phyloP scores from a whole-genome alignment of 73 alveolate genomes.

The Paramecium biaurelia region DNA sequence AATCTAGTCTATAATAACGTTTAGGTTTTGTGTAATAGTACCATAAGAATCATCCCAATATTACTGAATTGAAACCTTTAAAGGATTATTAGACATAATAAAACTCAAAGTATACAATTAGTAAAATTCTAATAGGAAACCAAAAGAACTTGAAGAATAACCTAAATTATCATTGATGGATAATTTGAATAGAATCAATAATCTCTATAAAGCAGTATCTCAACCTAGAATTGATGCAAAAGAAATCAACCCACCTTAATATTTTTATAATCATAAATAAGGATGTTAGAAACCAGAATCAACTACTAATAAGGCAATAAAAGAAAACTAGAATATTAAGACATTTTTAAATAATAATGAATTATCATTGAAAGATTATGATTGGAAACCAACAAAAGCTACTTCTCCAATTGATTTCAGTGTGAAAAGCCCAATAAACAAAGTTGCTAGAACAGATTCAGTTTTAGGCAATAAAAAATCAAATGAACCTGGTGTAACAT shows the following conservation, averaged over 20 bases:
- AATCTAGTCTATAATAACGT: background rate
- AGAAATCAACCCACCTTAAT: background rate
- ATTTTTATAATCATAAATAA: background rate
- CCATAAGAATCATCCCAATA: background rate
- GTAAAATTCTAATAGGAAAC: background rate
- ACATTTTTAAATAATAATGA: background rate
- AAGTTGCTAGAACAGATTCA: background rate
- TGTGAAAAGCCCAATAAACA: background rate
- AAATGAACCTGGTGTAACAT: background rate
- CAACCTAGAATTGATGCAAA: background rate
- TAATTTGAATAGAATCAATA: background rate
- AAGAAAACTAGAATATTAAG: background rate
- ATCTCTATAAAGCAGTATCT: background rate
- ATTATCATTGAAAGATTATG: background rate
- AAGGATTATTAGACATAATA: background rate
- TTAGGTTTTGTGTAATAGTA: background rate
- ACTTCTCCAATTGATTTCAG: background rate
- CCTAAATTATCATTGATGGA: background rate
- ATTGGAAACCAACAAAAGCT: background rate
- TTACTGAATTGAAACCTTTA: background rate
- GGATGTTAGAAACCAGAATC: background rate
- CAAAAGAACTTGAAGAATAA: background rate
- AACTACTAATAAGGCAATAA: background rate
- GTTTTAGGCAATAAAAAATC: background rate
- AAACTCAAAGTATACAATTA: background rate